A percentile compares a stretch with the other conserved stretches of the same genome.
phyloP scores from a whole-genome alignment of 345 rosid genomes.

The Eutrema heterophyllum region DNA sequence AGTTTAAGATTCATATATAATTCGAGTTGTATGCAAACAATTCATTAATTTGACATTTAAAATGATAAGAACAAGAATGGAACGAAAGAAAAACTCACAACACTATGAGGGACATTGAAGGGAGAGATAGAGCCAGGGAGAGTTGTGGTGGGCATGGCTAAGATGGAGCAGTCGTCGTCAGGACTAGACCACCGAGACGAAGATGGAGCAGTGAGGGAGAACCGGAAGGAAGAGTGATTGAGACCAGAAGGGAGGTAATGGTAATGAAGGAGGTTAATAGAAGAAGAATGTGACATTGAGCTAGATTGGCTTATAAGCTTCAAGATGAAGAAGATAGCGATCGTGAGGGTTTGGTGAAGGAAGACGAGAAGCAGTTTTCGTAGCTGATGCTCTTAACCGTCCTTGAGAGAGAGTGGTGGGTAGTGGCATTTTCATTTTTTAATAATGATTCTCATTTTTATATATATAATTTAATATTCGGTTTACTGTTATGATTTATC shows the following conservation, averaged over 20 bases:
- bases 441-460: neutral
- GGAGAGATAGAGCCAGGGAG: conserved; percentile 24
- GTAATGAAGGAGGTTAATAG: conserved; percentile 31
- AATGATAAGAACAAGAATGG: neutral
- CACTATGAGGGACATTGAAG: conserved; percentile 27
- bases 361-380: conserved; percentile 67
- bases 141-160: conserved; percentile 25
- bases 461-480: neutral
- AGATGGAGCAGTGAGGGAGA: conserved; percentile 28
- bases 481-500: neutral
- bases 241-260: conserved; percentile 29
- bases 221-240: conserved; percentile 15
- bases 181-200: conserved; percentile 25
- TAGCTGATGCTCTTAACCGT: conserved; percentile 32
- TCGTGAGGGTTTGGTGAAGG: conserved; percentile 31
- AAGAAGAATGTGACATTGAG: conserved; percentile 31
- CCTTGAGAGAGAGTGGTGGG: conserved; percentile 27
- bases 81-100: conserved; percentile 18
- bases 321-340: conserved; percentile 38
- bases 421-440: neutral
- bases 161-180: neutral
- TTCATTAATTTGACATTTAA: neutral
- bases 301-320: conserved; percentile 33
- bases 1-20: too few species aligned
- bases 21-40: neutral